These are phyloP conservation scores for Helianthus tuberosus DNA, from an alignment of 129 eudicot genomes.

Conservation along the genomic window DNA sequence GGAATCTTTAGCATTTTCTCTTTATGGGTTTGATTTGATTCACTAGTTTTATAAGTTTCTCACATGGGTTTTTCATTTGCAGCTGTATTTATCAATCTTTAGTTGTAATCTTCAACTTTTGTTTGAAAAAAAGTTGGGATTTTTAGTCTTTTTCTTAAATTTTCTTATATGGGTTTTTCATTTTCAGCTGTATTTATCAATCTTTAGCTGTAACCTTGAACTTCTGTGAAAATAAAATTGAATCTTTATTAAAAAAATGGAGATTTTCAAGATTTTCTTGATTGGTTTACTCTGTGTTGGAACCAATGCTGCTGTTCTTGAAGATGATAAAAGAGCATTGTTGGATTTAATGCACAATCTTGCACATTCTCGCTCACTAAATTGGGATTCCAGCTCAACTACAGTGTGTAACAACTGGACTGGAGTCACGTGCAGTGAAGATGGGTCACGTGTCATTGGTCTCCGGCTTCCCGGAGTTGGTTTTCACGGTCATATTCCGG, in stretches of 20 bases:
- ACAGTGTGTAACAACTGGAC: slow-evolving; percentile 82
- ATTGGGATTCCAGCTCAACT: slow-evolving; percentile 58
- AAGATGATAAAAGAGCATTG: slow-evolving; percentile 78
- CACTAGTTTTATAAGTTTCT: slow-evolving; percentile 3
- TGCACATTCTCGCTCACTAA: slow-evolving; percentile 60
- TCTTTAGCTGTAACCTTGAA: background rate
- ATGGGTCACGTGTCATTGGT: slow-evolving; percentile 65
- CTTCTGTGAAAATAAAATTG: slow-evolving; percentile 1
- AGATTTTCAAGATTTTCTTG: slow-evolving; percentile 40
- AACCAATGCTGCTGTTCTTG: slow-evolving; percentile 49
- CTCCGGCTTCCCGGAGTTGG: slow-evolving; percentile 90
- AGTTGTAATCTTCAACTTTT: background rate
- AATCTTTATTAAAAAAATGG: slow-evolving; percentile 44
- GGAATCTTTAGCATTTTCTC: slow-evolving; percentile 13
- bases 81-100: background rate
- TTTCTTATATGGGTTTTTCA: slow-evolving; percentile 9
- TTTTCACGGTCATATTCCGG: slow-evolving; percentile 75
- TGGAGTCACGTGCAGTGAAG: slow-evolving; percentile 77
- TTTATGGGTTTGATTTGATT: slow-evolving; percentile 9
- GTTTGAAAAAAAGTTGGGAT: background rate
- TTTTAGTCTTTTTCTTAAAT: background rate
- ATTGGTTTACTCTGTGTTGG: slow-evolving; percentile 40
- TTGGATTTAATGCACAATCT: slow-evolving; percentile 66
- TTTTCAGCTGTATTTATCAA: slow-evolving; percentile 6
- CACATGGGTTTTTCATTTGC: slow-evolving; percentile 18